A percentile compares a stretch with the other conserved stretches of the same genome.
Evolutionary conservation across 176 grass and related monocot genomes (phyloP).

Genomic region (Luzula sylvatica): DNA sequence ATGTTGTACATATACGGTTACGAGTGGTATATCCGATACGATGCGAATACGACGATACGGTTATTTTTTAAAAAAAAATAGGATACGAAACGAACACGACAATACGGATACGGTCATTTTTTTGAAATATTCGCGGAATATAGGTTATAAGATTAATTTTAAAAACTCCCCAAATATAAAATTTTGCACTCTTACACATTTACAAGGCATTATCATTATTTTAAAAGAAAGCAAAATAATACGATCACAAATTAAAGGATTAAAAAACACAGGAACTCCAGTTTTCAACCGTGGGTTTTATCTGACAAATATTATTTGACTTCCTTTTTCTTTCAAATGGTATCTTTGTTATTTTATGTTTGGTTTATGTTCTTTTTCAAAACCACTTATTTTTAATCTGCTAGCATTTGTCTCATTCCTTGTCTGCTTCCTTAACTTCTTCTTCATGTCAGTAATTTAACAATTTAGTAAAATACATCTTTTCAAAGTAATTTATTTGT

Average conservation of each 20-base stretch:
- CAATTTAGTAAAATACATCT: background rate
- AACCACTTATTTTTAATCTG: constrained; percentile 8
- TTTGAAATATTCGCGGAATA: too few relatives aligned
- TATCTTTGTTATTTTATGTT: constrained; percentile 13
- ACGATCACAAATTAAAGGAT: background rate
- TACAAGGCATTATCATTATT: too few relatives aligned
- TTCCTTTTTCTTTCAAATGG: background rate
- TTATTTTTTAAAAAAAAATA: too few relatives aligned
- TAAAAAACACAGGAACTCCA: background rate
- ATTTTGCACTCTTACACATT: too few relatives aligned
- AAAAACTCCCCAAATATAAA: too few relatives aligned
- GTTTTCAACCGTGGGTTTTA: constrained; percentile 17
- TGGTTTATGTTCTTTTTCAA: background rate
- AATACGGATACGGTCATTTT: too few relatives aligned
- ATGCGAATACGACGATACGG: too few relatives aligned
- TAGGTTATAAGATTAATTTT: too few relatives aligned
- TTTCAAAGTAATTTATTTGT: constrained; percentile 7
- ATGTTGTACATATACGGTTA: too few relatives aligned
- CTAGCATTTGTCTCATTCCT: constrained; percentile 14
- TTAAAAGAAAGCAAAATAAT: too few relatives aligned
- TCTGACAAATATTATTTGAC: constrained; percentile 21
- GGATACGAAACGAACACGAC: too few relatives aligned
- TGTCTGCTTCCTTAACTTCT: background rate
- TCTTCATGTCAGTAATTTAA: constrained; percentile 4
- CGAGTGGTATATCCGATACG: too few relatives aligned